Base-by-base conservation (phyloP, 2,329 filamentous ascomycete species). In the Diaporthe caulivora region DNA sequence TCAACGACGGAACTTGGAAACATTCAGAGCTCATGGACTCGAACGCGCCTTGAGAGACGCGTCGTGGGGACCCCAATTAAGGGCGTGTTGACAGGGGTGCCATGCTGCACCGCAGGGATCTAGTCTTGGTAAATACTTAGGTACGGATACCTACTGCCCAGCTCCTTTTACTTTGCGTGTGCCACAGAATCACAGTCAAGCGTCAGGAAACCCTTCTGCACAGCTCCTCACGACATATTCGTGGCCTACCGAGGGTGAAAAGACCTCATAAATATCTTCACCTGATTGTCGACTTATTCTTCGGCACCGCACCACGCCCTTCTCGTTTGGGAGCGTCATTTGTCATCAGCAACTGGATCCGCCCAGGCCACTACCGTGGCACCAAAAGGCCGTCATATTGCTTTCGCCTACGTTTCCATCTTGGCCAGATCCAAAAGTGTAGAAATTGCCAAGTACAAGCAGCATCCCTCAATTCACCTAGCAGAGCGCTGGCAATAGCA, bases 1-100 rank as follows among this genome's bases (percentile, higher is more conserved):
- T 44, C 11, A n/a, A 60, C 5, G 26, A n/a, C n/a, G 29, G 18
- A 51, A 49, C 10, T 37, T 57, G 15, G 53, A 40, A 60, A 37
- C 47, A 53, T 47, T 51, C 17, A 40, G 47, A 44, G 70, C 65
- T 44, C 24, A 44, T 68, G 64, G 26, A 6, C 47, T n/a, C 24
- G 29, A 18, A 65, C 44, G 62, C 62, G 44, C 21, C 62, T 26
- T 31, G 31, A 62, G 40, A 75, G 62, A 75, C 74, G 74, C 74
- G 74, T 67, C 51, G 49, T 73, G 49, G 51, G 72, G 70, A 40
- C 57, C 24, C 67, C 74, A 74, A 75, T 75, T 75, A 75, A 75
- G 69, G 60, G 70, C 51, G 55, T 57, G 72, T 72, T 51, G 55
- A 69, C 69, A 75, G 67, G 71, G 71, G 65, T 24, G 42, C 58